Evolutionary conservation across 2,329 filamentous ascomycete species (phyloP), one percentile per base, ranked within the genome.

Genomic region (Fragosphaeria purpurea): DNA sequence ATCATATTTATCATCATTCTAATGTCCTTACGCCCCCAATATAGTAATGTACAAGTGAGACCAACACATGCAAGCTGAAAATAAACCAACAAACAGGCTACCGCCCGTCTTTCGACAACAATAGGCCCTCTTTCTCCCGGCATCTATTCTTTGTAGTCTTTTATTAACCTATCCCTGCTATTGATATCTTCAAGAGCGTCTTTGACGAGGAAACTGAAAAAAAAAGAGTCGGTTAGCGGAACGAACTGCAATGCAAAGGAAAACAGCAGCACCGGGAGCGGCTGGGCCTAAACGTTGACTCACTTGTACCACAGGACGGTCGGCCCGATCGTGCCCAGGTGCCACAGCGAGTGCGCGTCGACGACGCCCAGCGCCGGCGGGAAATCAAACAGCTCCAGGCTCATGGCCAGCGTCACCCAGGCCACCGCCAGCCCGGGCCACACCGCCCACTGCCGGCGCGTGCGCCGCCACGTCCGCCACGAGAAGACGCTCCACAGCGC

Each of bases 301-400:
- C 72, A 97, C 90, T 86, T 89, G 67, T 98, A 98, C 87, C 87
- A 96, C 72, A 95, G 77, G 46, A 93, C 72, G 0, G 88, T 88
- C 8, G 93, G 93, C 35, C 79, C 77, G 47, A 98, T 91, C 0
- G 93, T 98, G 51, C 90, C 88, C 55, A 95, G 65, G 75, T 98
- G 93, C 93, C 93, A 98, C 56, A 98, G 67, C 61, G 87, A 90
- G 70, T 98, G 93, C 4, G 93, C 93, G 73, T 98, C 93, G 47
- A 98, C 68, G 65, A 85, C 82, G 7, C 88, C 86, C 65, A 79
- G 75, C 69, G 86, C 76, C 2, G 93, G 93, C 49, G 93, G 80
- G 61, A 98, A 98, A 67, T 98, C 93, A 56, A 97, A 79, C 59
- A 98, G 66, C 71, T 98, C 93, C 66, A 98, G 73, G 66, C 91